Percentiles rank a stretch among this genome's conserved stretches.
phyloP scores from a whole-genome alignment of 495 filamentous ascomycete species.

The Oleoguttula mirabilis region DNA sequence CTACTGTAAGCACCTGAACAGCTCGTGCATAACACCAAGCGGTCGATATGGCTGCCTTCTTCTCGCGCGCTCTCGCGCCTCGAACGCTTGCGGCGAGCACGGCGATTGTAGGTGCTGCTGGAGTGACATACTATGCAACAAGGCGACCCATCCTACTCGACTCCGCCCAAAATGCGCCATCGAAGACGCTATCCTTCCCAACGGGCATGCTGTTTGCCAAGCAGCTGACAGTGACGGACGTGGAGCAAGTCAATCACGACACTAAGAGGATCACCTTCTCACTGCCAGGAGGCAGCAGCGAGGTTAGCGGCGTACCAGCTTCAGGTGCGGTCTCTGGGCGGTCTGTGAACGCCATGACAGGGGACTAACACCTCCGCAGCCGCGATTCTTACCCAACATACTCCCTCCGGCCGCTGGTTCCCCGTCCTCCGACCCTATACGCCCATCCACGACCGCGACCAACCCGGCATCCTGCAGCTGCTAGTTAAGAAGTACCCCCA shows the following conservation, averaged over 20 bases:
- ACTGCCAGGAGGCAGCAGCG: constrained; percentile 11
- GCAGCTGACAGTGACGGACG: constrained; percentile 6
- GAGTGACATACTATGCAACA: background rate
- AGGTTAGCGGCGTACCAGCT: constrained; percentile 14
- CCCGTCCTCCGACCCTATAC: constrained; percentile 22
- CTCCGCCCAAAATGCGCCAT: constrained; percentile 10
- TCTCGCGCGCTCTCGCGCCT: too few relatives aligned
- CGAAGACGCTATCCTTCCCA: constrained; percentile 11
- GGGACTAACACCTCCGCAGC: constrained; percentile 6
- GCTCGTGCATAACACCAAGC: too few relatives aligned
- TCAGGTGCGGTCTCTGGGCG: background rate
- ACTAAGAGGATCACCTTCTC: constrained; percentile 19
- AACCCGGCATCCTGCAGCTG: constrained; percentile 25
- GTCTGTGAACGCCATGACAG: background rate
- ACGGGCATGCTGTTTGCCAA: constrained; percentile 16
- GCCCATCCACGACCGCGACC: constrained; percentile 32
- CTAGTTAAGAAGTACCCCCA: constrained; percentile 54
- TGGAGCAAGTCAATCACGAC: constrained; percentile 21
- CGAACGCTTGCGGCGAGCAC: background rate
- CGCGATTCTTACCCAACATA: constrained; percentile 21
- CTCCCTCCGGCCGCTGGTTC: constrained; percentile 11
- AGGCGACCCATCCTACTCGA: constrained; percentile 11
- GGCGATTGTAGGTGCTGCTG: background rate
- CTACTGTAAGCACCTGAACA: too few relatives aligned
- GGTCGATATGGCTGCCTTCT: too few relatives aligned